Evolutionary conservation across 2,329 filamentous ascomycete genomes (phyloP), one percentile per base, ranked within the genome.

Genomic region (Dendrostoma leiphaemia): DNA sequence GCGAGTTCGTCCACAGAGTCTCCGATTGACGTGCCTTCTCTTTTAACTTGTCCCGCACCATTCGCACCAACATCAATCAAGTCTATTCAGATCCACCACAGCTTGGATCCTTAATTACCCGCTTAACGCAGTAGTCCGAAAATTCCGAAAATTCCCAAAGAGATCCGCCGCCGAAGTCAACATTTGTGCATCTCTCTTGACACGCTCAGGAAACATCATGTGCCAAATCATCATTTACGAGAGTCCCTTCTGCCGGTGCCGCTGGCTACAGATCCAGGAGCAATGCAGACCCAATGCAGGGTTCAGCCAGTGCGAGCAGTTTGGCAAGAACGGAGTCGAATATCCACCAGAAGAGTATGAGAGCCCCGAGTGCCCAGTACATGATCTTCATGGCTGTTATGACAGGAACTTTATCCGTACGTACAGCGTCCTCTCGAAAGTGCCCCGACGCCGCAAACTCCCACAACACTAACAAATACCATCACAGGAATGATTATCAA

Each of bases 241-340:
- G 54, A 75, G 79, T 65, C 74, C 72, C 47, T 61, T 60, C 55
- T 83, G 80, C 72, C 68, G 69, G 10, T 80, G 82, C 70, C 73
- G 71, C 60, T 84, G 80, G 80, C 71, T 77, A 38, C 63, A 73
- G 56, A 71, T 83, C 61, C 66, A 65, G 3, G 58, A 67, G 41
- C 73, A 76, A 6, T 84, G 81, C 68, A 70, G 62, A 4, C 76
- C 77, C 0, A 74, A 74, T 12, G 71, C 72, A 65, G 78, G 80
- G 56, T 82, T 83, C 67, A 67, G 65, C 55, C 77, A 67, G 26
- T 84, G 81, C 65, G 62, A 67, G 0, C 58, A 53, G 34, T 77
- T 82, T 59, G 65, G 68, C 51, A 69, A 71, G 59, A 71, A 71
- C 49, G 54, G 61, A 21, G 64, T 71, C 48, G 72, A 74, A 57